phyloP scores from a whole-genome alignment of 2,329 filamentous ascomycete species.

The Colletotrichum lupini region DNA sequence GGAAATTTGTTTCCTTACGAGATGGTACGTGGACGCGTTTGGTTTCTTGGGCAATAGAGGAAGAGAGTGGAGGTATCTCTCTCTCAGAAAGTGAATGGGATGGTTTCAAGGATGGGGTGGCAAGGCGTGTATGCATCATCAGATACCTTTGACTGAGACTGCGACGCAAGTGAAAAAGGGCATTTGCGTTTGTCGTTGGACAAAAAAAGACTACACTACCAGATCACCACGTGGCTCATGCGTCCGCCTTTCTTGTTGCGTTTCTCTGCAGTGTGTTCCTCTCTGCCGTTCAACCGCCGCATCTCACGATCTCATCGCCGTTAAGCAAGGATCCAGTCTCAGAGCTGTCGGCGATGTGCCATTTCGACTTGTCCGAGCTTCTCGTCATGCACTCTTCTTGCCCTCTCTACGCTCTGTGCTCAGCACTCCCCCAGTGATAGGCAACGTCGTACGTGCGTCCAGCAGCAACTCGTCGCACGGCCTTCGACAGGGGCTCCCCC shows the following conservation, averaged over 20 bases:
- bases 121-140: conserved; percentile 35
- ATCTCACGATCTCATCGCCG: not conserved
- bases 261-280: not conserved
- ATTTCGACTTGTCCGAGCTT: not conserved
- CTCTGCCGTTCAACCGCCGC: not conserved
- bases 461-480: not conserved
- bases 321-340: not conserved
- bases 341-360: not conserved
- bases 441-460: not conserved
- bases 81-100: conserved; percentile 21
- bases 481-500: not conserved
- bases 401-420: not conserved
- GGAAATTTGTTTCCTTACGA: not conserved
- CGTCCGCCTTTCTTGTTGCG: not conserved
- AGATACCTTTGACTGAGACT: conserved; percentile 26
- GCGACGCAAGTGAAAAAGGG: conserved; percentile 1
- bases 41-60: conserved; percentile 4
- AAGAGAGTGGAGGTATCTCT: conserved; percentile 6
- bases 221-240: conserved; percentile 21
- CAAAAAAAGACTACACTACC: not conserved
- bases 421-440: not conserved
- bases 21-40: not conserved
- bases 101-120: conserved; percentile 25
- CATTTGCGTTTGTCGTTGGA: conserved; percentile 8
- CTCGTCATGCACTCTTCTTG: not conserved